These are phyloP conservation scores for Chalaropsis thielavioides DNA, from an alignment of 2,329 filamentous ascomycete genomes.

Conservation along the genomic window DNA sequence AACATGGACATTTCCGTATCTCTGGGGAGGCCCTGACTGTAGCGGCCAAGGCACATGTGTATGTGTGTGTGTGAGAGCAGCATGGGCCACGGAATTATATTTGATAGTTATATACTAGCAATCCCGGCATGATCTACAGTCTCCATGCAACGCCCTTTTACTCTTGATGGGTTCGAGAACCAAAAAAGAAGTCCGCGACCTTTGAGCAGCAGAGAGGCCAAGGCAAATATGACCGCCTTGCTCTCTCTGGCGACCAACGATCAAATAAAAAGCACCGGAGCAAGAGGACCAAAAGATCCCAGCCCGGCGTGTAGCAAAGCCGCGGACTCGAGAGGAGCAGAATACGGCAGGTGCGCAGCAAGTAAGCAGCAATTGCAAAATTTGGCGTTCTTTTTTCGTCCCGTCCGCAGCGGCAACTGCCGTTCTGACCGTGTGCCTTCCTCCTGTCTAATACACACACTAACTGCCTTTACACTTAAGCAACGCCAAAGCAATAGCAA, in stretches of 20 bases:
- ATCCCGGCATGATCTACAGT: not conserved
- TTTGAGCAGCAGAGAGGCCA: too few relatives aligned
- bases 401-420: not conserved
- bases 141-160: not conserved
- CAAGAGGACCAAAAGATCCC: not conserved
- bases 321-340: not conserved
- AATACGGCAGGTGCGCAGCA: not conserved
- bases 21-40: not conserved
- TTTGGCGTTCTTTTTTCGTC: not conserved
- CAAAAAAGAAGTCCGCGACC: not conserved
- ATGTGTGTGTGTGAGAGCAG: not conserved
- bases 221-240: not conserved
- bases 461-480: not conserved
- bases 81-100: too few relatives aligned
- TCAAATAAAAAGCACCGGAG: not conserved
- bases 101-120: too few relatives aligned
- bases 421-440: not conserved
- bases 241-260: not conserved
- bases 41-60: not conserved
- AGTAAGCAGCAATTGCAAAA: not conserved
- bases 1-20: constrained; percentile 4
- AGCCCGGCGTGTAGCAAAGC: not conserved
- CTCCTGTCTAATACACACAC: not conserved
- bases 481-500: not conserved
- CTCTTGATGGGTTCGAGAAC: not conserved